Percentiles rank a stretch among this genome's conserved stretches.
Conservation (phyloP, 495 filamentous ascomycete genomes). For the Cenococcum geophilum region DNA sequence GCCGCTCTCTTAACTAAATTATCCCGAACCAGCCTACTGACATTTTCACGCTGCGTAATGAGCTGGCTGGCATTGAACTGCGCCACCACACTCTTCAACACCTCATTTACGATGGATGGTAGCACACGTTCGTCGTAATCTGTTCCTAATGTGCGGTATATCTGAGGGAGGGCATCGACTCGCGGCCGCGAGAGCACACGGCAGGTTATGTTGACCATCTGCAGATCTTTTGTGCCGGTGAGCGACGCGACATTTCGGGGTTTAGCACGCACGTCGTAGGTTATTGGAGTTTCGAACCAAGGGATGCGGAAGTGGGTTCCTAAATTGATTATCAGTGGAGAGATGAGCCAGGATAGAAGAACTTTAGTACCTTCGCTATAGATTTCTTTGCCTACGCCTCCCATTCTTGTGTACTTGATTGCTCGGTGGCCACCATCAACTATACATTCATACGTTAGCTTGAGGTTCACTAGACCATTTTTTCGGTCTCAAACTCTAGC, state of each 20-base stretch:
- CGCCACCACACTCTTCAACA: constrained; percentile 95
- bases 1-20: constrained; percentile 86
- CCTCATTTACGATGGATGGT: constrained; percentile 97
- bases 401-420: constrained; percentile 93
- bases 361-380: constrained; percentile 73
- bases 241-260: constrained; percentile 94
- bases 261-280: constrained; percentile 96
- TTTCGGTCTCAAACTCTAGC: neutral
- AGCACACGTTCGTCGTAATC: constrained; percentile 97
- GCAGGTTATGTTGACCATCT: constrained; percentile 99
- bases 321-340: constrained; percentile 33
- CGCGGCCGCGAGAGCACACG: constrained; percentile 93
- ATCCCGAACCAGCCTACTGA: constrained; percentile 82
- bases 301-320: constrained; percentile 90
- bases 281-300: constrained; percentile 95
- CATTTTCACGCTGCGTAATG: constrained; percentile 97
- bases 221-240: constrained; percentile 96
- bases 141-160: constrained; percentile 89
- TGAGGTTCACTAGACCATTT: neutral
- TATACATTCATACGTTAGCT: constrained; percentile 32
- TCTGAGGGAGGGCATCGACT: constrained; percentile 82
- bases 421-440: constrained; percentile 98
- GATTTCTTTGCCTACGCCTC: constrained; percentile 93
- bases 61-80: constrained; percentile 98
- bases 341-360: neutral